Conservation (phyloP, 345 rosid species). For the Noccaea caerulescens region DNA sequence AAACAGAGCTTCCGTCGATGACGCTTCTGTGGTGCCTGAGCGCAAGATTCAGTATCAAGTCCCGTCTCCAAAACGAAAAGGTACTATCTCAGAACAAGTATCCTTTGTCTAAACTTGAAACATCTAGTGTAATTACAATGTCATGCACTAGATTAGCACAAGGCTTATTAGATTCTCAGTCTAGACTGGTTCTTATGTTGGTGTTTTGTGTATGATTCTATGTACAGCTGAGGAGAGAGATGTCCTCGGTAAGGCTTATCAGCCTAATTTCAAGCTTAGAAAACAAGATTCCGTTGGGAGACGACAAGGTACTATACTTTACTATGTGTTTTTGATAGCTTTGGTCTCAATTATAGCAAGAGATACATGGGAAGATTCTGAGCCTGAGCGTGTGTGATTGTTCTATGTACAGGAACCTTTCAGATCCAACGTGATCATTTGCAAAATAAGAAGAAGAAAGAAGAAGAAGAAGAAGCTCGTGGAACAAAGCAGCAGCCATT, state of each 20-base stretch:
- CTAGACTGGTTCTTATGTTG: too few species aligned
- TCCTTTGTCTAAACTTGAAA: too few species aligned
- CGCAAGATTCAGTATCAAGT: slow-evolving; percentile 25
- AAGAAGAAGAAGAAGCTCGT: slow-evolving; percentile 12
- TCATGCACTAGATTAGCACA: too few species aligned
- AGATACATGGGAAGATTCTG: neutral
- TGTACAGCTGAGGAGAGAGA: slow-evolving; percentile 33
- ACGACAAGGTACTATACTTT: slow-evolving; percentile 27
- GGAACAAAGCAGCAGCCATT: neutral
- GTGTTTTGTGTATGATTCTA: slow-evolving; percentile 13
- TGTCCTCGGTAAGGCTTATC: neutral
- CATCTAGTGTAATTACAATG: too few species aligned
- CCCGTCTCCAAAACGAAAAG: slow-evolving; percentile 41
- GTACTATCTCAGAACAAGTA: slow-evolving; percentile 8
- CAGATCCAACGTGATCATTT: slow-evolving; percentile 34
- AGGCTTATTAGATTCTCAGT: too few species aligned
- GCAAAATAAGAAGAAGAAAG: slow-evolving; percentile 46
- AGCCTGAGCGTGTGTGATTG: slow-evolving; percentile 10
- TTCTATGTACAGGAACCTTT: slow-evolving; percentile 48
- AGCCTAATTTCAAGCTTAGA: slow-evolving; percentile 23
- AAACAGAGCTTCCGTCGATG: slow-evolving; percentile 1
- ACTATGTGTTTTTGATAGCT: slow-evolving; percentile 7
- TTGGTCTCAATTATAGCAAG: neutral
- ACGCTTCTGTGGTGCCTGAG: slow-evolving; percentile 5
- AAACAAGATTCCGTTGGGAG: slow-evolving; percentile 1